Evolutionary conservation across 139 green algal genomes (phyloP).

Genomic region (Tetraselmis striata): DNA sequence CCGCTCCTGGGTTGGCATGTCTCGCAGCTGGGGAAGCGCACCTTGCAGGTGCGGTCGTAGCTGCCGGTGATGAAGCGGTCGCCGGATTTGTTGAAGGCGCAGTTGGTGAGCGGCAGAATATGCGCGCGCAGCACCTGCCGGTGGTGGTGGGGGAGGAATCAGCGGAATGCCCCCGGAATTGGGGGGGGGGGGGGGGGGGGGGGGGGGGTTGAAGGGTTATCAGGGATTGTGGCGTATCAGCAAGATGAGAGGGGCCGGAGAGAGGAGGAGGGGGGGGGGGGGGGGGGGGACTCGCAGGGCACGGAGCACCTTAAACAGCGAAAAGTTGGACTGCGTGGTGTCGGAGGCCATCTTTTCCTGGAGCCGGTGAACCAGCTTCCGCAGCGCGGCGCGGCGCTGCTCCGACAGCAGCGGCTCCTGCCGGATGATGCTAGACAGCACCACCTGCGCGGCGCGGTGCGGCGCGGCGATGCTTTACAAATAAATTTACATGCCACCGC

Average conservation of each 20-base stretch:
- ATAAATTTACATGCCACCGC: too few species aligned
- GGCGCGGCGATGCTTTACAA: too few species aligned
- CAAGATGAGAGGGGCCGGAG: too few species aligned
- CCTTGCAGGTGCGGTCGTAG: slow-evolving; percentile 74
- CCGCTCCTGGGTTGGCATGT: too few species aligned
- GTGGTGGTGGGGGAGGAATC: too few species aligned
- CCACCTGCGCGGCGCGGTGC: slow-evolving; percentile 17
- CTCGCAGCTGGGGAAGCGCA: slow-evolving; percentile 11
- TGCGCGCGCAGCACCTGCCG: slow-evolving; percentile 66
- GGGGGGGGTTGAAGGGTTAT: too few species aligned
- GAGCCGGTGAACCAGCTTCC: slow-evolving; percentile 44
- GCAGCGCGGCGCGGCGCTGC: slow-evolving; percentile 37
- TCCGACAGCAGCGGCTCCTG: slow-evolving; percentile 55
- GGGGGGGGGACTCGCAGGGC: too few species aligned
- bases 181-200: too few species aligned
- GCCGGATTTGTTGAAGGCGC: slow-evolving; percentile 72
- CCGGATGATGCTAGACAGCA: slow-evolving; percentile 49
- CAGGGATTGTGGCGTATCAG: too few species aligned
- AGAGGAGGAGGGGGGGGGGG: background rate
- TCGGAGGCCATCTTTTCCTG: slow-evolving; percentile 47
- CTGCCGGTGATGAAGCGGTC: slow-evolving; percentile 70
- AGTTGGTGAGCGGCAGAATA: slow-evolving; percentile 72
- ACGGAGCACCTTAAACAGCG: slow-evolving; percentile 45
- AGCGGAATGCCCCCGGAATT: too few species aligned
- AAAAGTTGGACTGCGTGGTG: slow-evolving; percentile 43